Base-by-base conservation (phyloP, 768 basidiomycete species). In the Leucocoprinus sp. region DNA sequence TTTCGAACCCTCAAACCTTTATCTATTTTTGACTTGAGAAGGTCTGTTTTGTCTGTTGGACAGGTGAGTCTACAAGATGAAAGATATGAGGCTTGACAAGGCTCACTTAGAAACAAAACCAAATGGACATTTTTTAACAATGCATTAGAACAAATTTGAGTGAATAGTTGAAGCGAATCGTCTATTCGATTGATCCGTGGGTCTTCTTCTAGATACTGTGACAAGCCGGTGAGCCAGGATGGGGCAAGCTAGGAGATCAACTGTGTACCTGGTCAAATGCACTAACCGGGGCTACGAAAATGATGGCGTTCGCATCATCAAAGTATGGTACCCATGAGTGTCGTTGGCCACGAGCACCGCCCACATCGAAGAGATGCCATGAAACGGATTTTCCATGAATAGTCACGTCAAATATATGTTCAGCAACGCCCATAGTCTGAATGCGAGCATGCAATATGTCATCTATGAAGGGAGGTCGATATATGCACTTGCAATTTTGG, bases 371-470 rank as follows among this genome's bases (percentile, higher is more conserved):
- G 12, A 85, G 66, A 56, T 81, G 78, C 82, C 81, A 84, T 11
- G 82, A 79, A 9, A 87, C 82, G 21, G 69, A 64, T 58, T 82
- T 88, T 11, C 86, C 84, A 51, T 86, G 83, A 33, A 89, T 76
- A 37, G 82, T 78, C 23, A 91, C 82, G 44, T 87, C 84, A 54
- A 91, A 91, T 23, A 80, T 68, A 53, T 91, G 87, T 60, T 91
- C 88, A 0, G 84, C 75, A 3, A 92, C 82, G 0, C 88, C 88
- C 81, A 92, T 88, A 5, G 88, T 92, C 57, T 90, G 90, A 43
- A 92, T 84, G 27, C 88, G 82, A n/a, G 86, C 87, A 57, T 88
- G 86, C 14, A 92, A 69, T 45, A 92, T 88, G 56, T 92, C 88
- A 60, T 91, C 88, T 87, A 50, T 18, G 35, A n/a, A 52, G 19